These are phyloP conservation scores for Alternaria novae-zelandiae DNA, from an alignment of 2,329 filamentous ascomycete genomes.

Conservation along the genomic window DNA sequence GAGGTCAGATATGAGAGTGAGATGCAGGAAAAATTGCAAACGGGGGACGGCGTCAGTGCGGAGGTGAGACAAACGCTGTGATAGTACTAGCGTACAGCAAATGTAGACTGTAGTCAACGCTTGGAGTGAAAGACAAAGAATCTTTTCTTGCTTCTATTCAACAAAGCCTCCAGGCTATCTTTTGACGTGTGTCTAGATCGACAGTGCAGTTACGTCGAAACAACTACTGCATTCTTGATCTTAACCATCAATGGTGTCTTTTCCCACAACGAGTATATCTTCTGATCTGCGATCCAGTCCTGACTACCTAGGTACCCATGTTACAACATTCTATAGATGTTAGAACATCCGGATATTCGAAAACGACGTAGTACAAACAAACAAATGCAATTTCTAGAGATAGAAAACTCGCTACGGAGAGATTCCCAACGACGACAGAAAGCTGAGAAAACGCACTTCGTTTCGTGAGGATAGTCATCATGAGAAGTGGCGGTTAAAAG, in stretches of 20 bases:
- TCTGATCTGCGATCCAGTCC: neutral
- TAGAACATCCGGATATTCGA: neutral
- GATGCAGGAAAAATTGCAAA: neutral
- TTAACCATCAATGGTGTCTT: neutral
- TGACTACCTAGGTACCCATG: conserved; percentile 11
- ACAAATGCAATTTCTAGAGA: neutral
- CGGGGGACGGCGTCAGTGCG: neutral
- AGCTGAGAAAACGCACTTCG: neutral
- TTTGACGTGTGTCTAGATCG: neutral
- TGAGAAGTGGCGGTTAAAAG: neutral
- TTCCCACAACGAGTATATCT: neutral
- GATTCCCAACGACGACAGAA: neutral
- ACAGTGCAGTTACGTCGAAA: neutral
- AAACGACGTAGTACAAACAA: neutral
- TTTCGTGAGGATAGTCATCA: neutral
- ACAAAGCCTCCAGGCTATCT: neutral
- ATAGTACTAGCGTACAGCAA: neutral
- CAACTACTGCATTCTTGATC: neutral
- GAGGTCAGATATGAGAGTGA: neutral
- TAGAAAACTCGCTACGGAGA: neutral
- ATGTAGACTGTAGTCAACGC: neutral
- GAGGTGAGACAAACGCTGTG: neutral
- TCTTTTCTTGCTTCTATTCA: neutral
- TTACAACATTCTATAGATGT: neutral
- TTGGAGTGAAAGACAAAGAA: neutral